phyloP scores from a whole-genome alignment of 371 early-diverging fungal species.

The Lichtheimia corymbifera region DNA sequence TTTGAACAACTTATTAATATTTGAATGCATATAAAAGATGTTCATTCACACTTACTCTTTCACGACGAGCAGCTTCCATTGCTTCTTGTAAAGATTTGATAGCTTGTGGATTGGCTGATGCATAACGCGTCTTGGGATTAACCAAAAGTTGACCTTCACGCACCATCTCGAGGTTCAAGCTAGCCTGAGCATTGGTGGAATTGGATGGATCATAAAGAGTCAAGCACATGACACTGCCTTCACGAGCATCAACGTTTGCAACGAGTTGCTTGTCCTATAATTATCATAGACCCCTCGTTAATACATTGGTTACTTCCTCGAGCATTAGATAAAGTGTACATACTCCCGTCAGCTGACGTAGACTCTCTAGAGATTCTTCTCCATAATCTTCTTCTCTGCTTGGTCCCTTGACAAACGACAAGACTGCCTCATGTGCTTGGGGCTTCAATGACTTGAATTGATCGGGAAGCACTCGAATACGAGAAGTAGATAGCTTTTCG shows the following conservation, averaged over 20 bases:
- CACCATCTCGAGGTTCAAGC: conserved; percentile 80
- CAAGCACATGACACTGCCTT: conserved; percentile 60
- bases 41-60: conserved; percentile 47
- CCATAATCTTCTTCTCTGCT: conserved; percentile 72
- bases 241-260: conserved; percentile 75
- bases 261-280: conserved; percentile 69
- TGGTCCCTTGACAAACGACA: conserved; percentile 83
- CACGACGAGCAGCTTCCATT: conserved; percentile 48
- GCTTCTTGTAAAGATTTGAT: conserved; percentile 48
- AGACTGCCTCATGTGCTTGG: conserved; percentile 81
- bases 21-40: neutral
- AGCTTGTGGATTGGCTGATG: conserved; percentile 56
- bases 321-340: neutral
- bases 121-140: conserved; percentile 56
- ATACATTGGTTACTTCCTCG: no score
- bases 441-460: conserved; percentile 68
- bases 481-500: conserved; percentile 60
- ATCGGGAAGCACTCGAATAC: conserved; percentile 66
- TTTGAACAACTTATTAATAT: neutral
- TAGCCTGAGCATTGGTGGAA: conserved; percentile 62
- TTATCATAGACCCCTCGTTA: neutral
- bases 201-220: conserved; percentile 72
- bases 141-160: conserved; percentile 78
- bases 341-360: conserved; percentile 63
- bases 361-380: conserved; percentile 67